Evolutionary conservation across 2,329 filamentous ascomycete genomes (phyloP).

Genomic region (Verticillium albo-atrum): DNA sequence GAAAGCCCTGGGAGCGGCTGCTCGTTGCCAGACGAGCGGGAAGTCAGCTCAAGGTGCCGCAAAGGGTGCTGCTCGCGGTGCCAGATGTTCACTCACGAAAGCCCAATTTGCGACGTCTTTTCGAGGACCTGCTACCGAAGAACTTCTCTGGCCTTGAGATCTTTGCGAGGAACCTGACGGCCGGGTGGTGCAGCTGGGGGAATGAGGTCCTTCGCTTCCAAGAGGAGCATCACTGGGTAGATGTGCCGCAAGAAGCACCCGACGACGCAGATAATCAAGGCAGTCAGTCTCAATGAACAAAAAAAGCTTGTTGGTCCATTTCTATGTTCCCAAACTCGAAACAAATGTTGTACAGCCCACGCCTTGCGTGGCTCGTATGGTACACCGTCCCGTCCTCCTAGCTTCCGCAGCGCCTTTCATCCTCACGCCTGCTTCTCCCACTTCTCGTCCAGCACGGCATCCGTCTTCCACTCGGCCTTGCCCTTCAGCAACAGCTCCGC

Average conservation of each 20-base stretch:
- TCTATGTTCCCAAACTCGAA: neutral
- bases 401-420: neutral
- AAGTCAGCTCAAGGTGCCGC: slow-evolving; percentile 18
- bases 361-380: slow-evolving; percentile 7
- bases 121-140: slow-evolving; percentile 48
- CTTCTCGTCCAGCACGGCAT: slow-evolving; percentile 38
- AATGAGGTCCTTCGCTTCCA: slow-evolving; percentile 71
- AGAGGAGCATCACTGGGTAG: slow-evolving; percentile 45
- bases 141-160: slow-evolving; percentile 63
- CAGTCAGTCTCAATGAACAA: neutral
- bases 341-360: slow-evolving; percentile 14
- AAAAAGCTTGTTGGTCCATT: neutral
- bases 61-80: slow-evolving; percentile 62
- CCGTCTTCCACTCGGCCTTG: slow-evolving; percentile 55
- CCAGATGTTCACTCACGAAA: slow-evolving; percentile 78
- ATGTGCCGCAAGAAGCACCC: slow-evolving; percentile 4
- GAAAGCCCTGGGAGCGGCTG: slow-evolving; percentile 74
- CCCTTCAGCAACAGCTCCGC: slow-evolving; percentile 59
- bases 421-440: slow-evolving; percentile 31
- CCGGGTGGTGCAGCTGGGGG: slow-evolving; percentile 77
- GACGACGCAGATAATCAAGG: neutral
- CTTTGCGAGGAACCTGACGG: slow-evolving; percentile 69
- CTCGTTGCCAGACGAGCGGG: slow-evolving; percentile 52
- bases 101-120: slow-evolving; percentile 61
- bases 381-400: slow-evolving; percentile 14